phyloP scores from a whole-genome alignment of 2,329 filamentous ascomycete genomes.

The Colletotrichum sp. region DNA sequence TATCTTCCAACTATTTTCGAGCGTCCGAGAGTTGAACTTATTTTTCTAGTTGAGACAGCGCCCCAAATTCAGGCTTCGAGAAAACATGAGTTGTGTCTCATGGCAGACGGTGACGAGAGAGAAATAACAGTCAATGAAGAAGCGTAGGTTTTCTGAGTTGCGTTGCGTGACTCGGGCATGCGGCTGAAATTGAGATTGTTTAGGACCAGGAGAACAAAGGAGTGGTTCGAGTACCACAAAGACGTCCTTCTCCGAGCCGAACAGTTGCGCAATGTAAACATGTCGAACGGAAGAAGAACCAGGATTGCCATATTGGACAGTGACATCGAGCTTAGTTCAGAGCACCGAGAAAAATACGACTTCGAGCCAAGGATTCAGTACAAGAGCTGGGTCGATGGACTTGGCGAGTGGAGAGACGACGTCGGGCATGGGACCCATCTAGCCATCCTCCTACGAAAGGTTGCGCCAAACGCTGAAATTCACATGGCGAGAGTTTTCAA shows the following conservation, averaged over 20 bases:
- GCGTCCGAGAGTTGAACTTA: background rate
- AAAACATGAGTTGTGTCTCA: fast-evolving
- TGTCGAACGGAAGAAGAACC: fast-evolving
- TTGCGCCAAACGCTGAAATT: background rate
- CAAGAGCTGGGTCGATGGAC: background rate
- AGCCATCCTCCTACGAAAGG: background rate
- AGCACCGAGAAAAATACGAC: background rate
- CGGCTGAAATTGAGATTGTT: fast-evolving
- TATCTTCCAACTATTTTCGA: fast-evolving
- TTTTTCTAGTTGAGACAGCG: fast-evolving
- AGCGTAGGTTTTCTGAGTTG: background rate
- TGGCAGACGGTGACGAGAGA: background rate
- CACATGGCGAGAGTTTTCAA: background rate
- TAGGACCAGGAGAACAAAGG: background rate
- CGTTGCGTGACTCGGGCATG: fast-evolving
- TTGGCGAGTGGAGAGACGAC: background rate
- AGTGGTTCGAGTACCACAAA: background rate
- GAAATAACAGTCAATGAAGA: background rate
- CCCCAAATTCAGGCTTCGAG: fast-evolving
- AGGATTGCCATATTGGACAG: background rate
- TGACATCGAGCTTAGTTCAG: background rate
- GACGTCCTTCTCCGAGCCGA: background rate
- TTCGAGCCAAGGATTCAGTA: background rate
- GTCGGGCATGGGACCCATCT: background rate
- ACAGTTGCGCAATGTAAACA: fast-evolving